Base-by-base conservation (phyloP, 257 asterid species). In the Datura wrightii region DNA sequence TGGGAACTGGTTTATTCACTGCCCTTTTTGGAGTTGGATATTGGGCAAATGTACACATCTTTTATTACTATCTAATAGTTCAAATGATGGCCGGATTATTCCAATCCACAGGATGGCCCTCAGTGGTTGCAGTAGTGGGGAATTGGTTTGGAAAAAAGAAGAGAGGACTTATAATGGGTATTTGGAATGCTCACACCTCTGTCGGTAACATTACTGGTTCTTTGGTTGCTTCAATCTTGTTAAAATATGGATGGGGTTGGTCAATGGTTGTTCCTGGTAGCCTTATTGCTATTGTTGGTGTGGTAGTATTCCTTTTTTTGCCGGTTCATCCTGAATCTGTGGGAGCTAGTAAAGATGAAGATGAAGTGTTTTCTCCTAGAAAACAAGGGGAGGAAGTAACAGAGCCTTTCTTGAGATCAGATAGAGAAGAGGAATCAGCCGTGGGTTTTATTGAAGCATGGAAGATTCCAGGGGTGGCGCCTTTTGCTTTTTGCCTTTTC, bases 191-290 rank as follows among this genome's bases (percentile, higher is more conserved):
- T 74, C 99, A 97, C 85, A 97, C 99, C 4, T 97, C 99, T 10
- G 88, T 97, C 42, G 99, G 99, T 59, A 97, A 97, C 89, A 97
- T 97, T 65, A 89, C 93, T 0, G 99, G 99, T 13, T 92, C 97
- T 31, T 81, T 97, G 48, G 91, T 97, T 83, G 99, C 99, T 87
- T 94, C 99, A 7, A 31, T 87, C 1, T 82, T 97, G 87, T 90
- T 97, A 89, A 93, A 87, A 85, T 90, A 94, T 71, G 99, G 99
- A 34, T 97, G 99, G 99, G 99, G 99, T n/a, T 97, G 97, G 98
- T 97, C 99, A 2, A 66, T 93, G 94, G 96, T 82, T 76, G 91
- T 92, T 56, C 99, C 99, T 2, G 99, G 98, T 42, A 69, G 90
- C 31, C 93, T 93, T 37, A 95, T 97, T 66, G 85, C 89, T 39